Evolutionary conservation across 371 early-diverging fungal genomes (phyloP), one percentile per base, ranked within the genome.

Genomic region (Batkoa obscura): DNA sequence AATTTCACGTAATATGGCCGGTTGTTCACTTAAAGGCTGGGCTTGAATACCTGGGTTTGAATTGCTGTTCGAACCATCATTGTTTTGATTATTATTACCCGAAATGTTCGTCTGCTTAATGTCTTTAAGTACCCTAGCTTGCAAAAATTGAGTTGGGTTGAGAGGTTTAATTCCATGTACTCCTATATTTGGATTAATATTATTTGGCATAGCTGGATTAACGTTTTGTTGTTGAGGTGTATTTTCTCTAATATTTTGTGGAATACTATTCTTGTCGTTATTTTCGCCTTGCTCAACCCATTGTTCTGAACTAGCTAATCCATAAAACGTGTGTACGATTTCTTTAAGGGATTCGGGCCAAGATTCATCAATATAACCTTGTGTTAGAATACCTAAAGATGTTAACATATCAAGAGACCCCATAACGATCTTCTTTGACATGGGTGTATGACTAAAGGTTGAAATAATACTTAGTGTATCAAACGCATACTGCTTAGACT

Each of bases 291-390:
- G n/a, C n/a, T n/a, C n/a, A n/a, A n/a, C n/a, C n/a, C n/a, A n/a
- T n/a, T n/a, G n/a, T n/a, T n/a, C n/a, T n/a, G n/a, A n/a, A n/a
- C n/a, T n/a, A n/a, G n/a, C n/a, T n/a, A n/a, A n/a, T n/a, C n/a
- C n/a, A n/a, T n/a, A 13, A 15, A 32, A 32, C 5, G 9, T 6
- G 48, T 32, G 48, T 17, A 34, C 31, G 12, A 34, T 13, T 34
- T 50, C 4, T 36, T 50, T 50, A 6, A 50, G 34, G 32, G 50
- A n/a, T 4, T 50, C 50, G 10, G 50, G 50, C 50, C 50, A 50
- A 12, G 6, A 13, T 15, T 17, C 32, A 36, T 50, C 50, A 17
- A 50, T 13, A n/a, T 12, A 50, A 3, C 50, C 50, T 5, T 5
- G 13, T 3, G 50, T 17, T 12, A 50, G 15, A 4, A 50, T 50